Conservation (phyloP, 768 basidiomycete genomes). For the Cantharellus anzutake region DNA sequence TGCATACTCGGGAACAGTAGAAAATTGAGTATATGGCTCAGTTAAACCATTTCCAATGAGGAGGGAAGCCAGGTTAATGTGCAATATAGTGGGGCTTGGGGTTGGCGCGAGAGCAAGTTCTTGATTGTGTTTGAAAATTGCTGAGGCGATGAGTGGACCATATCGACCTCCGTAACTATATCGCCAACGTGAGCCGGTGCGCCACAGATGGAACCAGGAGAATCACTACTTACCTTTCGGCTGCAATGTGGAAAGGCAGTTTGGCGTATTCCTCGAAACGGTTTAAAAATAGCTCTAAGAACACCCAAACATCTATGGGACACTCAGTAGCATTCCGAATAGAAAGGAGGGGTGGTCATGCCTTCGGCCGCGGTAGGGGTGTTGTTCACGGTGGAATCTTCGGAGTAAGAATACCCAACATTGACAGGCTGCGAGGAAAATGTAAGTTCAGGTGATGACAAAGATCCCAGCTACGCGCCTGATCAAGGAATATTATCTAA, state of each 20-base stretch:
- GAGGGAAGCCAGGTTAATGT: constrained; percentile 66
- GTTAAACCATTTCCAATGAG: constrained; percentile 81
- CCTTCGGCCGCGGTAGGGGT: constrained; percentile 64
- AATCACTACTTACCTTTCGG: constrained; percentile 31
- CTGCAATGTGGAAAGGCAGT: constrained; percentile 58
- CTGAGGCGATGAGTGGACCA: constrained; percentile 67
- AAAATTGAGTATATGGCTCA: constrained; percentile 67
- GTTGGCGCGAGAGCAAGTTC: constrained; percentile 25
- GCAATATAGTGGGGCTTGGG: constrained; percentile 29
- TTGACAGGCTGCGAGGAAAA: constrained; percentile 36
- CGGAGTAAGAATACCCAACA: constrained; percentile 79
- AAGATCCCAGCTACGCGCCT: constrained; percentile 13
- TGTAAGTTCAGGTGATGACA: not conserved
- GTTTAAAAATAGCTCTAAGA: constrained; percentile 62
- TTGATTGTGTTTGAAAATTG: constrained; percentile 65
- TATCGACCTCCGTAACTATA: constrained; percentile 39
- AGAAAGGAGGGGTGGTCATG: not conserved
- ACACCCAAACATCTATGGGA: constrained; percentile 55
- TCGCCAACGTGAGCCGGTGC: not conserved
- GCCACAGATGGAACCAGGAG: not conserved
- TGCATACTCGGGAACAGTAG: constrained; percentile 56
- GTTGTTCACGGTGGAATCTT: constrained; percentile 53
- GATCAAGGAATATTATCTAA: constrained; percentile 46
- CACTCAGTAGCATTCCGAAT: not conserved
- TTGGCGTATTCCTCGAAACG: constrained; percentile 55